phyloP scores from a whole-genome alignment of 192 early-diverging fungal species.

The Linnemannia elongata region DNA sequence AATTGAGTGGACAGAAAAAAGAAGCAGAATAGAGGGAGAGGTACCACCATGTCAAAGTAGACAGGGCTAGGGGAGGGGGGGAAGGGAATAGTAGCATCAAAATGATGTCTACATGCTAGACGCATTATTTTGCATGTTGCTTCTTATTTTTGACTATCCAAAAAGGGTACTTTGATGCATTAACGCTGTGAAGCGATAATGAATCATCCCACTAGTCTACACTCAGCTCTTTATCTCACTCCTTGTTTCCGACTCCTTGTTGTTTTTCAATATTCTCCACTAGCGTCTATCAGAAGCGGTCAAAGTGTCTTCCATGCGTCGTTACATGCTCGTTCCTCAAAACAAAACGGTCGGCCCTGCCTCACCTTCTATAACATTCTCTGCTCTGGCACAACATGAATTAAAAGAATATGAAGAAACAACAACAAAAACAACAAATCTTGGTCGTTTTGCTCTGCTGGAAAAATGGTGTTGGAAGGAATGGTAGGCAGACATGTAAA shows the following conservation, averaged over 20 bases:
- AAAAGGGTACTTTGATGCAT: not conserved
- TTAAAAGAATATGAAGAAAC: not conserved
- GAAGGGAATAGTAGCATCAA: not conserved
- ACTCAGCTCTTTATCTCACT: too few species aligned
- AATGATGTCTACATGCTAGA: not conserved
- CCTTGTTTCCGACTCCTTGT: too few species aligned
- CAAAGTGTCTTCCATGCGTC: conserved; percentile 5
- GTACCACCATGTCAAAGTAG: not conserved
- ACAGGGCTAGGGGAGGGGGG: not conserved
- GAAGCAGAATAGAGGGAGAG: not conserved
- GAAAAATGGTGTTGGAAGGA: not conserved
- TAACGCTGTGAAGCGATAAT: not conserved
- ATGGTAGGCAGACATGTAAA: not conserved
- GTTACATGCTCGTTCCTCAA: not conserved
- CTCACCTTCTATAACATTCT: not conserved
- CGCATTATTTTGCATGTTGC: not conserved
- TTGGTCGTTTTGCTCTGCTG: not conserved
- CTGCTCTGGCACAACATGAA: not conserved
- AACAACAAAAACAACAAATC: not conserved
- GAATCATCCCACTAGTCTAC: not conserved
- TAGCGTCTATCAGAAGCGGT: not conserved
- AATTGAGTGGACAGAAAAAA: not conserved
- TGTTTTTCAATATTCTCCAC: not conserved
- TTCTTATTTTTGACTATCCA: not conserved
- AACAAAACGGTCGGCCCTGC: not conserved